Conservation (phyloP, 2,329 filamentous ascomycete species). For the Aspergillus cejpii region DNA sequence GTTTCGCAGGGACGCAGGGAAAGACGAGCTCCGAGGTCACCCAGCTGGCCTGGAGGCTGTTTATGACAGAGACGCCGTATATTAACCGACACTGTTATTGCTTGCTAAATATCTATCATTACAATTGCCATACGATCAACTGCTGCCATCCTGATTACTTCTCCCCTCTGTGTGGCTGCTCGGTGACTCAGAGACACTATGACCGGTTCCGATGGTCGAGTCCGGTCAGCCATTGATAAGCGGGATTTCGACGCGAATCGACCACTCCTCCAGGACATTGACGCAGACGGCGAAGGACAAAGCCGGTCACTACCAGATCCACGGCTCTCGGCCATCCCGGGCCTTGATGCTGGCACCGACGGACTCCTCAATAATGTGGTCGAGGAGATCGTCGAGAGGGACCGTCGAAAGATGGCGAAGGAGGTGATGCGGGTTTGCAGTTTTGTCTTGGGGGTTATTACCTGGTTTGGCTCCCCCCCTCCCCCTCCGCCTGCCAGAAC, state of each 20-base stretch:
- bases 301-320: constrained; percentile 18
- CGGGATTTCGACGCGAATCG: constrained; percentile 44
- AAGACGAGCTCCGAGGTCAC: constrained; percentile 11
- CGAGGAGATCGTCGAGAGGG: constrained; percentile 53
- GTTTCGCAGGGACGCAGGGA: not conserved
- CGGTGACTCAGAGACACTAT: constrained; percentile 12
- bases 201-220: constrained; percentile 19
- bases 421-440: constrained; percentile 49
- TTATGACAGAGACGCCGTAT: not conserved
- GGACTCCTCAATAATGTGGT: constrained; percentile 55
- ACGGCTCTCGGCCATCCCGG: constrained; percentile 17
- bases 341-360: constrained; percentile 21
- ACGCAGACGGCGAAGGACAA: constrained; percentile 22
- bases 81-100: not conserved
- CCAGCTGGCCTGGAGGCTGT: constrained; percentile 9
- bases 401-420: constrained; percentile 49
- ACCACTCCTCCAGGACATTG: constrained; percentile 23
- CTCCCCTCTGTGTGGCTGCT: not conserved
- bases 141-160: not conserved
- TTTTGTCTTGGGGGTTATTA: constrained; percentile 56
- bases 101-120: not conserved
- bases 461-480: constrained; percentile 41
- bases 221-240: constrained; percentile 35
- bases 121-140: not conserved
- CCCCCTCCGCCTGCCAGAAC: not conserved